phyloP scores from a whole-genome alignment of 1,284 basidiomycete genomes.

The Omphalotus olearius region DNA sequence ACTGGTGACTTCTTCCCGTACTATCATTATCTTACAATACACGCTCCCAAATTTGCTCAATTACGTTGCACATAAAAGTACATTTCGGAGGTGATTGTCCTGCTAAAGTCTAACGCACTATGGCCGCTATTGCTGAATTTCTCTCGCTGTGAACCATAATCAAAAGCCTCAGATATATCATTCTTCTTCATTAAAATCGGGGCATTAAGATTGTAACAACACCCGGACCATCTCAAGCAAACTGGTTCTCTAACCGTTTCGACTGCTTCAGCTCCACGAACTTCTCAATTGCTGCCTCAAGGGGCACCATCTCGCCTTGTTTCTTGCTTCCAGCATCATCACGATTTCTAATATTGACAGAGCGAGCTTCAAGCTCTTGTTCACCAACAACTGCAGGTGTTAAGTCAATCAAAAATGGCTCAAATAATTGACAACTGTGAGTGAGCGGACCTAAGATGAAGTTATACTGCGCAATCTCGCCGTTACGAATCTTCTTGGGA shows the following conservation, averaged over 20 bases:
- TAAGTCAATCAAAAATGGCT: conserved; percentile 7
- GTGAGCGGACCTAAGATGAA: conserved; percentile 85
- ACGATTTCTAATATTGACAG: conserved; percentile 94
- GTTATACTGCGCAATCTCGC: conserved; percentile 93
- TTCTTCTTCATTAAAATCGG: too few relatives aligned
- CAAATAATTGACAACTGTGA: neutral
- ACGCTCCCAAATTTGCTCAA: too few relatives aligned
- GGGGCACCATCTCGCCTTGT: conserved; percentile 60
- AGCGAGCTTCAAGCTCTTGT: conserved; percentile 79
- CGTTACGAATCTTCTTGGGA: conserved; percentile 94
- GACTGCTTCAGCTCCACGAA: conserved; percentile 62
- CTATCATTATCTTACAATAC: too few relatives aligned
- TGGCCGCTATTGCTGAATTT: neutral
- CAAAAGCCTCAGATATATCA: neutral
- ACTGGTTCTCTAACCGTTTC: conserved; percentile 56
- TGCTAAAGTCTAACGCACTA: too few relatives aligned
- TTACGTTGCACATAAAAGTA: too few relatives aligned
- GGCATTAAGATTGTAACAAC: too few relatives aligned
- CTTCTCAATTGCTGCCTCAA: conserved; percentile 65
- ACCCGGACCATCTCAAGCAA: conserved; percentile 18
- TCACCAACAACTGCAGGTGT: conserved; percentile 80
- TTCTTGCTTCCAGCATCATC: conserved; percentile 87
- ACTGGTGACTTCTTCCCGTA: too few relatives aligned
- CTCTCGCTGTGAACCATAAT: too few relatives aligned
- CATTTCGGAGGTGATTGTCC: too few relatives aligned